Percentiles rank a stretch among this genome's conserved stretches.
Conservation (phyloP, 1,284 basidiomycete genomes). For the Apiotrichum veenhuisii region DNA sequence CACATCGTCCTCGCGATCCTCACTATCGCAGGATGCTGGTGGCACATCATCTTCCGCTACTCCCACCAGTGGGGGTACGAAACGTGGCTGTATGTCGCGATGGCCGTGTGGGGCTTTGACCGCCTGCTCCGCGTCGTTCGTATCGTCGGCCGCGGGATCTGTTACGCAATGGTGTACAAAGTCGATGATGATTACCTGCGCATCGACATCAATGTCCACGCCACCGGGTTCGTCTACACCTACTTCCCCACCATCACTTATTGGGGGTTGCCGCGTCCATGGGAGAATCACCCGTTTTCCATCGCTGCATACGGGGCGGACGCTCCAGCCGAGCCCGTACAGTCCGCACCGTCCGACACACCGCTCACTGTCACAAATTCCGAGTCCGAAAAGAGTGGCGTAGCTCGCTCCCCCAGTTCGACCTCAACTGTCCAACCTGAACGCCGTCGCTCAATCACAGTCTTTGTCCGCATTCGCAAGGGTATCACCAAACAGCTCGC, state of each 20-base stretch:
- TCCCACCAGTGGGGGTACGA: neutral
- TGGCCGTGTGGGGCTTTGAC: constrained; percentile 17
- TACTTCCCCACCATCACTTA: neutral
- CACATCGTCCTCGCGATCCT: constrained; percentile 33
- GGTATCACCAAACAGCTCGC: neutral
- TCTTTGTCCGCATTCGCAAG: neutral
- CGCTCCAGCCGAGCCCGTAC: constrained; percentile 21
- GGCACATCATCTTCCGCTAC: neutral
- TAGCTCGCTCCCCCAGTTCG: no score
- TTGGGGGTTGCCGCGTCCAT: constrained; percentile 6
- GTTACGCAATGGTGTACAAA: neutral
- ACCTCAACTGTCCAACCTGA: neutral
- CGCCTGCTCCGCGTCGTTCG: constrained; percentile 26
- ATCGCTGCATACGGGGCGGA: constrained; percentile 12
- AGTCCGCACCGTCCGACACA: constrained; percentile 12
- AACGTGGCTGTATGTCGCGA: neutral
- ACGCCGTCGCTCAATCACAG: neutral
- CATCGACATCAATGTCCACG: neutral
- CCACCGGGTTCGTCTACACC: neutral
- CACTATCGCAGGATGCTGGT: constrained; percentile 11
- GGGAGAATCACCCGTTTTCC: constrained; percentile 38
- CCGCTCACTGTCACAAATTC: neutral
- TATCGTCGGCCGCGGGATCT: constrained; percentile 1
- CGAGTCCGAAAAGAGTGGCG: neutral
- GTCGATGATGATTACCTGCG: neutral